A percentile compares a stretch with the other conserved stretches of the same genome.
phyloP scores from a whole-genome alignment of 192 early-diverging fungal species.

The Funneliformis mosseae region DNA sequence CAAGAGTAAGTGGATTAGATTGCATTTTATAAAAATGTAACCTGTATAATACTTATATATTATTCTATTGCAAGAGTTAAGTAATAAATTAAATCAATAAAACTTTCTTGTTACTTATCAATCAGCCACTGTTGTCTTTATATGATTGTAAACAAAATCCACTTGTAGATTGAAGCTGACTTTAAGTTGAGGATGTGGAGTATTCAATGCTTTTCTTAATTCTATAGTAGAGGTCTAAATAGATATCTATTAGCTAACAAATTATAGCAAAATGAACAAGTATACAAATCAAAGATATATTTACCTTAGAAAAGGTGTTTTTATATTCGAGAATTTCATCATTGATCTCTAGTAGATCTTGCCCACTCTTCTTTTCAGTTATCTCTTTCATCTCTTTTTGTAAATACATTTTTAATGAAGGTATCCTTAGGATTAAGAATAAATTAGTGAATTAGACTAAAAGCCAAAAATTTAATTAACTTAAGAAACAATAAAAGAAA shows the following conservation, averaged over 20 bases:
- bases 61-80: neutral
- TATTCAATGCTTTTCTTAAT: conserved; percentile 35
- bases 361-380: conserved; percentile 23
- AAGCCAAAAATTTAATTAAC: conserved; percentile 27
- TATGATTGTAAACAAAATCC: conserved; percentile 33
- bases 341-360: conserved; percentile 32
- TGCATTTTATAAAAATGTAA: conserved; percentile 33
- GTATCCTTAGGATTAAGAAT: conserved; percentile 30
- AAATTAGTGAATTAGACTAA: conserved; percentile 37
- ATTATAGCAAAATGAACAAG: neutral
- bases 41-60: conserved; percentile 29
- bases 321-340: conserved; percentile 34
- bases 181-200: conserved; percentile 29
- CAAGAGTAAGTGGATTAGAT: conserved; percentile 30
- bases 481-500: too few species aligned
- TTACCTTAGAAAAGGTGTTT: conserved; percentile 35
- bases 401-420: conserved; percentile 31
- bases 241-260: conserved; percentile 18
- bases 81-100: conserved; percentile 3
- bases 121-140: conserved; percentile 31
- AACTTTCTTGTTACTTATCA: conserved; percentile 24
- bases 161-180: conserved; percentile 24
- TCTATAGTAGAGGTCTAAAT: conserved; percentile 32
- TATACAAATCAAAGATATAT: neutral
- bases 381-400: conserved; percentile 30